phyloP scores from a whole-genome alignment of 1,284 basidiomycete genomes.

The Peniophora sp. region DNA sequence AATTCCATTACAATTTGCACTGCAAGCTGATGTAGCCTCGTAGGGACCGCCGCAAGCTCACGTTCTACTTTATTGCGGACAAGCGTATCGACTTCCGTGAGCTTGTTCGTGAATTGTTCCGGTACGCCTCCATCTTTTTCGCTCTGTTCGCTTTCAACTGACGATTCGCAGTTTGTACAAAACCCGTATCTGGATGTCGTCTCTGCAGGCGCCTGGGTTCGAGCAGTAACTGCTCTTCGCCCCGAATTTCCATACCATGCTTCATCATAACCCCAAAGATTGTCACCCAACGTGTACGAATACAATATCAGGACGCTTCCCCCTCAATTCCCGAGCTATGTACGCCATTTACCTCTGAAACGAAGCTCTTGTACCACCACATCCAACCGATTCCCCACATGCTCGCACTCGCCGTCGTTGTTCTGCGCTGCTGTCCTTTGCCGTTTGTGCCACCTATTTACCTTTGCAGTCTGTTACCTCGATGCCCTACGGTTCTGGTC shows the following conservation, averaged over 20 bases:
- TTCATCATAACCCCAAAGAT: background rate
- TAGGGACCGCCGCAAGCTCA: constrained; percentile 94
- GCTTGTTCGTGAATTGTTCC: constrained; percentile 87
- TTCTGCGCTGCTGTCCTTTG: too few relatives aligned
- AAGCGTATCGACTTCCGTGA: constrained; percentile 97
- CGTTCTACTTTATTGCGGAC: constrained; percentile 95
- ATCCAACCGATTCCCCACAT: too few relatives aligned
- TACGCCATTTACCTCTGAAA: too few relatives aligned
- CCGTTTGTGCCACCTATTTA: too few relatives aligned
- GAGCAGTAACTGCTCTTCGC: constrained; percentile 21
- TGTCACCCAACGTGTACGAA: background rate
- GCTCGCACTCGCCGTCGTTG: too few relatives aligned
- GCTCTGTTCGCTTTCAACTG: constrained; percentile 3
- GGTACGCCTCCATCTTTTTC: constrained; percentile 33
- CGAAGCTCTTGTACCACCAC: too few relatives aligned
- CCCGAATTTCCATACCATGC: background rate
- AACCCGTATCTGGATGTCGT: constrained; percentile 77
- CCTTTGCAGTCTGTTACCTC: too few relatives aligned
- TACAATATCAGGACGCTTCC: background rate
- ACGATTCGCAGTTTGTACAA: constrained; percentile 52
- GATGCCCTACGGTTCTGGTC: too few relatives aligned
- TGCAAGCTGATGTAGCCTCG: background rate
- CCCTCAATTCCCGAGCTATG: background rate
- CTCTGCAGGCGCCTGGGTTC: constrained; percentile 35
- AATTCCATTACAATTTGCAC: background rate